Evolutionary conservation across 176 grass and related monocot species (phyloP).

Genomic region (Metroxylon sagu): DNA sequence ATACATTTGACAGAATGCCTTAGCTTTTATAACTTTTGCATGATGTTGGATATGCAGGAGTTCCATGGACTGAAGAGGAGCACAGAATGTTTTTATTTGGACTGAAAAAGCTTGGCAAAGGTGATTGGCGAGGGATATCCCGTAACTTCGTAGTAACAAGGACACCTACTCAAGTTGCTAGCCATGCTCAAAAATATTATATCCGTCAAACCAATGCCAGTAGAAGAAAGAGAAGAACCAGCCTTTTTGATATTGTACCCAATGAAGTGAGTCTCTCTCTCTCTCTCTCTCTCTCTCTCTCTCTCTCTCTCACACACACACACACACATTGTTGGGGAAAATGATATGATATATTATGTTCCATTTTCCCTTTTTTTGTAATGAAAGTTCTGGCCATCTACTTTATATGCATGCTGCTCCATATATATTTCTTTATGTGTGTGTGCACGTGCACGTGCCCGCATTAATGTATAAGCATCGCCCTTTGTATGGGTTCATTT

Average conservation of each 20-base stretch:
- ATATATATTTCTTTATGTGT: neutral
- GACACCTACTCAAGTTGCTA: conserved; percentile 68
- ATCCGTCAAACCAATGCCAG: conserved; percentile 45
- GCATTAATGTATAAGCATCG: too few species aligned
- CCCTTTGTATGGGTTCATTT: too few species aligned
- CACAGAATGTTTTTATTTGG: conserved; percentile 59
- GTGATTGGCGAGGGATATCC: conserved; percentile 68
- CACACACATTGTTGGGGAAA: too few species aligned
- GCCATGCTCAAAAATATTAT: conserved; percentile 71
- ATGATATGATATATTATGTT: neutral
- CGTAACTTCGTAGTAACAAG: conserved; percentile 43
- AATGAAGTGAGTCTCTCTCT: conserved; percentile 31
- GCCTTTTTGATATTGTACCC: conserved; percentile 58
- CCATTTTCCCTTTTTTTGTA: neutral
- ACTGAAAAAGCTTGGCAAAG: conserved; percentile 49
- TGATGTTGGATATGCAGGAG: conserved; percentile 18
- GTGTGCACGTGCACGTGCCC: too few species aligned
- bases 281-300: conserved; percentile 1
- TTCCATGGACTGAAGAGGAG: conserved; percentile 65
- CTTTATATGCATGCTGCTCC: neutral
- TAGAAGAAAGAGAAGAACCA: conserved; percentile 55
- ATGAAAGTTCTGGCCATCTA: neutral
- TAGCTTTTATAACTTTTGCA: too few species aligned
- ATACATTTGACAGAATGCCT: too few species aligned
- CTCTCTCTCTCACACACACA: too few species aligned